Evolutionary conservation across 2,329 filamentous ascomycete genomes (phyloP).

Genomic region (Metarhizium brunneum): DNA sequence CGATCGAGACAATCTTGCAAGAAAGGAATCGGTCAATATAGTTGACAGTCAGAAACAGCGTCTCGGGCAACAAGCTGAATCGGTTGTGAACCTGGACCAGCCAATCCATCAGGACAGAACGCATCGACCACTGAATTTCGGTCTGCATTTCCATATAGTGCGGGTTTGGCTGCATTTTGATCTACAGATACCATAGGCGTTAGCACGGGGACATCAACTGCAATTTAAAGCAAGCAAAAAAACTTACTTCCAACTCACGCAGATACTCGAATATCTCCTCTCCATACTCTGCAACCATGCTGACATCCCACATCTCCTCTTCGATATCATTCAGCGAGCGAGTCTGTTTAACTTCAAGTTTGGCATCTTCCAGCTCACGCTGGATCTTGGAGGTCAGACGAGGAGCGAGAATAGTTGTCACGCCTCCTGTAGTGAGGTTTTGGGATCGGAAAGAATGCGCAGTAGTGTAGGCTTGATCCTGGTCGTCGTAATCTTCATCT

Average conservation of each 20-base stretch:
- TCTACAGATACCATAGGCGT: slow-evolving; percentile 33
- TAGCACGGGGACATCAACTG: neutral
- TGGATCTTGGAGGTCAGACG: slow-evolving; percentile 58
- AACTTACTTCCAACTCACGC: slow-evolving; percentile 71
- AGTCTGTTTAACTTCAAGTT: slow-evolving; percentile 58
- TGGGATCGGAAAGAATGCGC: slow-evolving; percentile 68
- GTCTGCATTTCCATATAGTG: slow-evolving; percentile 96
- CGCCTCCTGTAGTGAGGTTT: slow-evolving; percentile 42
- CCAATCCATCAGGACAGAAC: slow-evolving; percentile 95
- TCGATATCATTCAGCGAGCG: slow-evolving; percentile 67
- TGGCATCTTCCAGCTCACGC: slow-evolving; percentile 61
- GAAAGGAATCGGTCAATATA: slow-evolving; percentile 96
- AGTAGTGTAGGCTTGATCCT: slow-evolving; percentile 62
- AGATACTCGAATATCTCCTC: slow-evolving; percentile 95
- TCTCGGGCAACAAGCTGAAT: slow-evolving; percentile 87
- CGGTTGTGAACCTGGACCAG: slow-evolving; percentile 90
- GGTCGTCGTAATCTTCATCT: slow-evolving; percentile 55
- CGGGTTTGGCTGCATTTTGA: slow-evolving; percentile 73
- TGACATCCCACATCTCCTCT: slow-evolving; percentile 86
- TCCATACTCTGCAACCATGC: slow-evolving; percentile 95
- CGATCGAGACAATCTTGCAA: slow-evolving; percentile 86
- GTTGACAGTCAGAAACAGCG: slow-evolving; percentile 88
- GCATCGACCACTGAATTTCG: slow-evolving; percentile 99
- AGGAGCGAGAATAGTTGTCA: slow-evolving; percentile 58
- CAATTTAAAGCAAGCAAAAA: neutral